Base-by-base conservation (phyloP, 495 filamentous ascomycete genomes). In the Oidiodendron maius region DNA sequence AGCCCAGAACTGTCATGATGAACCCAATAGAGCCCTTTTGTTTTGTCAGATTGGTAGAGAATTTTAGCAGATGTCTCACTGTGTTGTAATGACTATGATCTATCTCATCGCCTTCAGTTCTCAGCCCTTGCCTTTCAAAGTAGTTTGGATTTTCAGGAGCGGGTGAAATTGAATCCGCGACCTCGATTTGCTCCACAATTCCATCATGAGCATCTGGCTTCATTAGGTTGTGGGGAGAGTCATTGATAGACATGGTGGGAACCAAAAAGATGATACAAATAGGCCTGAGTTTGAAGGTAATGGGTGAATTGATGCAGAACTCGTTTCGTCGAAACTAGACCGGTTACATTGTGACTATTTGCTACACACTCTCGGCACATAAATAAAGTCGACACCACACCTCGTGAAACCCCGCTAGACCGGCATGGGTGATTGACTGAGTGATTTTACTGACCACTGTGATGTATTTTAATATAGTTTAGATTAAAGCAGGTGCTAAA, bases 1-100 rank as follows among this genome's bases (percentile, higher is more conserved):
- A 81, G 23, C 78, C 75, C 11, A 74, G 58, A 39, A 84, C 71
- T 25, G 77, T 69, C 72, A 82, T 76, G 55, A 81, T 69, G 6
- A 74, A 69, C 15, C 74, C 72, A 74, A 84, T 80, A 74, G 35
- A 18, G 16, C 22, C 25, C 17, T 1, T 30, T 20, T 12, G 10
- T 40, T 41, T 13, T n/a, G 30, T 6, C 1, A 22, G 26, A 12
- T n/a, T 32, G n/a, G 28, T n/a, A 32, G 28, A n/a, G 28, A 32
- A 32, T 8, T 8, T 8, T 32, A 8, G 28, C 8, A n/a, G 28
- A 12, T 13, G 23, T 22, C 43, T 26, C 26, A 48, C 50, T 12
- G 56, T 48, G 18, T 67, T 64, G 50, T 75, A 71, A 60, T 73
- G 71, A 35, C 75, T 71, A 57, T 78, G 74, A 53, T 77, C 72